phyloP scores from a whole-genome alignment of 768 basidiomycete species.

The Tubosaeta sp. region DNA sequence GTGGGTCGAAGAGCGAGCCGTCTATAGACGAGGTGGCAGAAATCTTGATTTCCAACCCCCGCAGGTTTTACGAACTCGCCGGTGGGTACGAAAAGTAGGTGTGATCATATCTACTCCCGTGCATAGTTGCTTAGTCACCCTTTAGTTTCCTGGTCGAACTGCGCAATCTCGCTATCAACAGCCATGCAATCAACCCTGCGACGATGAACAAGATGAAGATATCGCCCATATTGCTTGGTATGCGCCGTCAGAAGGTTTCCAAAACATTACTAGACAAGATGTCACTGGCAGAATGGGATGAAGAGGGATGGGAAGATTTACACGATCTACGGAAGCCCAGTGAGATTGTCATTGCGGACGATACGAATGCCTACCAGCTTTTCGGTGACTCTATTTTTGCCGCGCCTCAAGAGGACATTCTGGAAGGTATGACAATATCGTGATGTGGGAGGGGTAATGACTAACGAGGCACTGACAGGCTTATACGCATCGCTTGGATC shows the following conservation, averaged over 20 bases:
- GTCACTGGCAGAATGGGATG: constrained; percentile 37
- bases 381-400: constrained; percentile 75
- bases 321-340: constrained; percentile 69
- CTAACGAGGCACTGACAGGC: constrained; percentile 32
- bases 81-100: constrained; percentile 66
- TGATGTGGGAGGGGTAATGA: not conserved
- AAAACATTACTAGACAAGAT: constrained; percentile 21
- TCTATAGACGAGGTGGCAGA: constrained; percentile 77
- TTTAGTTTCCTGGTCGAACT: constrained; percentile 78
- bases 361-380: constrained; percentile 72
- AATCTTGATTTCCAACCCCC: constrained; percentile 65
- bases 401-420: constrained; percentile 84
- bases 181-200: constrained; percentile 45
- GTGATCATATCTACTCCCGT: not conserved
- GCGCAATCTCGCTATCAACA: constrained; percentile 81
- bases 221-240: constrained; percentile 69
- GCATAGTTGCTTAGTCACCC: not conserved
- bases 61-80: constrained; percentile 65
- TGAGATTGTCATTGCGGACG: constrained; percentile 82
- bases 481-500: constrained; percentile 81
- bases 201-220: constrained; percentile 59
- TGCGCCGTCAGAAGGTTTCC: constrained; percentile 49
- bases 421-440: constrained; percentile 57
- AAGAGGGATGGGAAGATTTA: constrained; percentile 68
- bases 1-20: constrained; percentile 86